These are phyloP conservation scores for Afroboletus lepidellus DNA, from an alignment of 1,284 basidiomycete genomes.

Conservation along the genomic window DNA sequence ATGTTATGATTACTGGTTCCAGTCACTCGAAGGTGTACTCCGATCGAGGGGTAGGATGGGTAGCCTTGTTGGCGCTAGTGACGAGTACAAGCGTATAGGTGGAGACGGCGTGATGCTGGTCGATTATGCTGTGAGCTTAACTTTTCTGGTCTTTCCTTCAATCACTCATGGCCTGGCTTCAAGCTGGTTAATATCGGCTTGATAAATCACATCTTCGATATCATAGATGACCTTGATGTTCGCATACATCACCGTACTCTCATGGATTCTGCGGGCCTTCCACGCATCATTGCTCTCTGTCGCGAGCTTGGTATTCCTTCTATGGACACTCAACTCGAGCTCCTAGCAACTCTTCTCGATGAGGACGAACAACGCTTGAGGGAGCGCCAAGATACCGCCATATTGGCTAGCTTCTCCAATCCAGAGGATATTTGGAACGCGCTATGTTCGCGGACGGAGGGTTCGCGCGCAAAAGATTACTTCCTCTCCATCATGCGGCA, in stretches of 20 bases:
- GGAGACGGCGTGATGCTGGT: constrained; percentile 68
- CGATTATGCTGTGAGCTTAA: constrained; percentile 76
- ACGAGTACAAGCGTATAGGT: constrained; percentile 74
- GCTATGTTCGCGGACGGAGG: constrained; percentile 71
- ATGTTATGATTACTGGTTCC: constrained; percentile 89
- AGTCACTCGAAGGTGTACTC: constrained; percentile 75
- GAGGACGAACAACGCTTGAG: constrained; percentile 80
- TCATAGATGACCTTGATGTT: constrained; percentile 75
- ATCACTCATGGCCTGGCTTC: constrained; percentile 17
- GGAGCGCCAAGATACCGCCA: constrained; percentile 75
- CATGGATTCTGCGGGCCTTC: constrained; percentile 87
- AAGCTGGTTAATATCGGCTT: constrained; percentile 72
- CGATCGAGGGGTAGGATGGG: constrained; percentile 93
- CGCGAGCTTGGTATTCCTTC: constrained; percentile 61
- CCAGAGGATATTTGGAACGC: constrained; percentile 89
- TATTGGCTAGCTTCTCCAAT: constrained; percentile 76
- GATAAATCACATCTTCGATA: constrained; percentile 62
- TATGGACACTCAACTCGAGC: constrained; percentile 70
- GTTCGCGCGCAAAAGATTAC: constrained; percentile 80
- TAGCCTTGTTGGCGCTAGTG: constrained; percentile 90
- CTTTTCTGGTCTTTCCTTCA: constrained; percentile 4
- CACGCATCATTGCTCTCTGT: constrained; percentile 73
- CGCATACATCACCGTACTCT: constrained; percentile 83
- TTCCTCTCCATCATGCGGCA: constrained; percentile 94
- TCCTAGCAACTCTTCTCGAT: constrained; percentile 68